Evolutionary conservation across 805 yeast species (phyloP).

Genomic region (Jamesozyma rosinii): DNA sequence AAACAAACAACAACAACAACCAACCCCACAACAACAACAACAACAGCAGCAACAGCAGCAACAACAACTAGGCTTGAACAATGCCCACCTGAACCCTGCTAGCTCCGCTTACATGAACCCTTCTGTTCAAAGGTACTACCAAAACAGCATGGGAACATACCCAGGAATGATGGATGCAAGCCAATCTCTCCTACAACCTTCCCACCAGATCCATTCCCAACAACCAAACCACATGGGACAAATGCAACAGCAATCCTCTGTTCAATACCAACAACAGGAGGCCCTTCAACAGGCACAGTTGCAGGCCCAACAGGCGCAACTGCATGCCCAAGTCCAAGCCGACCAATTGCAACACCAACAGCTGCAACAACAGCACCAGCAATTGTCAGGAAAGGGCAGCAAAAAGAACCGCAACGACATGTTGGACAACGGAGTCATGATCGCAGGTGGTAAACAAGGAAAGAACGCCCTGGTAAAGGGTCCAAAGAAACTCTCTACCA

Average conservation of each 20-base stretch:
- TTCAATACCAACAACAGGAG: conserved; percentile 11
- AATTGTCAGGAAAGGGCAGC: not conserved
- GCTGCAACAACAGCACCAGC: conserved; percentile 2
- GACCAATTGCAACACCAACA: conserved; percentile 2
- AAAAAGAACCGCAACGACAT: not conserved
- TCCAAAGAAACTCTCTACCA: conserved; percentile 28
- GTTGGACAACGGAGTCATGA: not conserved
- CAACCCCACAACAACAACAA: conserved; percentile 26
- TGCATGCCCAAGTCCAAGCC: conserved; percentile 2
- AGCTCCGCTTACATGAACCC: conserved; percentile 15
- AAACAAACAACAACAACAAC: conserved; percentile 14
- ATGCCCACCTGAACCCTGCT: conserved; percentile 14
- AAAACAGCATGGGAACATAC: conserved; percentile 15
- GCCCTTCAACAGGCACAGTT: conserved; percentile 13
- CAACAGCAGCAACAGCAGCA: conserved; percentile 11
- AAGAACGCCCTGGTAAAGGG: conserved; percentile 6
- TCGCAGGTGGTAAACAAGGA: not conserved
- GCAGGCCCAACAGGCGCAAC: conserved; percentile 4
- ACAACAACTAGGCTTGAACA: not conserved
- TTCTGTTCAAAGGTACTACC: conserved; percentile 23
- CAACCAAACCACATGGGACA: conserved; percentile 1
- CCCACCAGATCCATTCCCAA: conserved; percentile 9
- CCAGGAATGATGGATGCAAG: conserved; percentile 19
- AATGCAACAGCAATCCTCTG: conserved; percentile 2
- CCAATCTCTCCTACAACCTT: conserved; percentile 12